Conservation (phyloP, 495 filamentous ascomycete genomes). For the Mycothermus thermophilus region DNA sequence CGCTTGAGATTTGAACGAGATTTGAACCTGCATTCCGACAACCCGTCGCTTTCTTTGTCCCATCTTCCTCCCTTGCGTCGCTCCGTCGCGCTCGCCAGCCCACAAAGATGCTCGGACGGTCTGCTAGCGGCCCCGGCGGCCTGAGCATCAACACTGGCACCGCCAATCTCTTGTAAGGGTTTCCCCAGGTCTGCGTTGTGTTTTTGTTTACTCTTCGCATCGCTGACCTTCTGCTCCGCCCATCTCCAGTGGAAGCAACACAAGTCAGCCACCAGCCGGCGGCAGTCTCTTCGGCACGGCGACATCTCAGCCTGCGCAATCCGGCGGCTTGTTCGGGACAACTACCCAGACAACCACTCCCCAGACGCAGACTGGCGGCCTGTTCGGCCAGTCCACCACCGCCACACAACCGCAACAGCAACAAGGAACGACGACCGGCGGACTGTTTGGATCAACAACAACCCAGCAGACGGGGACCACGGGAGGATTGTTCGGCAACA, state of each 20-base stretch:
- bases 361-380: conserved; percentile 8
- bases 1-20: no score
- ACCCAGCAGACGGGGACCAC: not conserved
- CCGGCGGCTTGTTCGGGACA: conserved; percentile 35
- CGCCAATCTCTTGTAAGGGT: conserved; percentile 54
- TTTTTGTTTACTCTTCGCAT: no score
- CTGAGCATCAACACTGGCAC: conserved; percentile 68
- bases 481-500: conserved; percentile 3
- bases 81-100: no score
- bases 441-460: conserved; percentile 1
- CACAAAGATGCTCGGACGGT: conserved; percentile 39
- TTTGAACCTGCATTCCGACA: no score
- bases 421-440: conserved; percentile 8
- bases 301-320: conserved; percentile 18
- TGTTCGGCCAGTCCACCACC: conserved; percentile 8
- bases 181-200: no score
- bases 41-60: no score
- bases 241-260: conserved; percentile 22
- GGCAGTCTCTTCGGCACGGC: conserved; percentile 37
- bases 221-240: no score
- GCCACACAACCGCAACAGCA: conserved; percentile 14
- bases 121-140: conserved; percentile 51
- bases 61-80: conserved; percentile 5
- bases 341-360: conserved; percentile 14
- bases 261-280: conserved; percentile 26